Evolutionary conservation across 768 basidiomycete species (phyloP), one percentile per base, ranked within the genome.

Genomic region (Trichaptum fuscoviolaceum): DNA sequence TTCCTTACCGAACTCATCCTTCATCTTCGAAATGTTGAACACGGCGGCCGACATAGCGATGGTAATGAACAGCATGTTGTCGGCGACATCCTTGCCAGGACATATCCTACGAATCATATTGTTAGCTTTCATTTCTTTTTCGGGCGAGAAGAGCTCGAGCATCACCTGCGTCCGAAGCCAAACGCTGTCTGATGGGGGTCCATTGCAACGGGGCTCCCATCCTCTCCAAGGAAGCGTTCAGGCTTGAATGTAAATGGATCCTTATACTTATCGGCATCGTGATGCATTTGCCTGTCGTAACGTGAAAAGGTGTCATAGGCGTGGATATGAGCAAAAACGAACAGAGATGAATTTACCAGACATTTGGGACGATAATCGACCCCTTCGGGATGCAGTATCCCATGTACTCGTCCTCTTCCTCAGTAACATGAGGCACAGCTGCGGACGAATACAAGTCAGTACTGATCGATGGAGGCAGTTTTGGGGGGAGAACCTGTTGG

Each of bases 161-260:
- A 30, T 30, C 30, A 30, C 83, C 89, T 83, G 76, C 89, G 79
- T 62, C 89, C 89, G 71, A 89, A 91, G 7, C 89, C 89, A 75
- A 90, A 91, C 70, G 84, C 87, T 61, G 87, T 72, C 62, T 80
- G 80, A 65, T 84, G 84, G 67, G 88, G 86, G 74, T 89, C 87
- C 23, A 70, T 73, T 70, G 88, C 85, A 34, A 81, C 15, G 15
- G 42, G 12, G 42, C 10, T 70, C 10, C 70, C 70, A 52, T 63
- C 26, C 63, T 34, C 63, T 34, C 63, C 62, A 36, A 68, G 57
- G 61, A 68, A 69, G 6, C 69, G 63, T 18, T 69, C 69, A 5
- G 69, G 69, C 24, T 64, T 42, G 58, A 69, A 69, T 9, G 25
- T 59, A 20, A 62, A n/a, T 17, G 69, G 69, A 36, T 69, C 64